These are phyloP conservation scores for Piloderma croceum DNA, from an alignment of 768 basidiomycete species.

Conservation along the genomic window DNA sequence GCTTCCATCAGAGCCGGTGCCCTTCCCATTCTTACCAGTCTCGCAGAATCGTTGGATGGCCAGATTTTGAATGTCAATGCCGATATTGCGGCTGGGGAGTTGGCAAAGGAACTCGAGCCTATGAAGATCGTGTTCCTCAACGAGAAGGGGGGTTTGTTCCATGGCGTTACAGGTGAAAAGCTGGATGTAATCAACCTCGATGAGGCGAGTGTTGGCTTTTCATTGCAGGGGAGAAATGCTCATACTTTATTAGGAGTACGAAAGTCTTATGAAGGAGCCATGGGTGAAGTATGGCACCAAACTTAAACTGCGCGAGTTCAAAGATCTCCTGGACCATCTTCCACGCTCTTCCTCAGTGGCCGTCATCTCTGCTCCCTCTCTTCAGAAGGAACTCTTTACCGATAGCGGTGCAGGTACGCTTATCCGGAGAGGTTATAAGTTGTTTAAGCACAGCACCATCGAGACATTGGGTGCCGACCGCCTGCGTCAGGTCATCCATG, in stretches of 20 bases:
- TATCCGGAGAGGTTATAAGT: slow-evolving; percentile 96
- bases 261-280: slow-evolving; percentile 91
- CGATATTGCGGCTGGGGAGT: slow-evolving; percentile 95
- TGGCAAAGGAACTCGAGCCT: slow-evolving; percentile 96
- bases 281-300: slow-evolving; percentile 99
- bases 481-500: slow-evolving; percentile 90
- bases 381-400: slow-evolving; percentile 98
- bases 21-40: slow-evolving; percentile 89
- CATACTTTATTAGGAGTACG: slow-evolving; percentile 70
- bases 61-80: slow-evolving; percentile 99
- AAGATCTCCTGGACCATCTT: slow-evolving; percentile 95
- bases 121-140: slow-evolving; percentile 98
- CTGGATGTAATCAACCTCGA: slow-evolving; percentile 95
- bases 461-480: slow-evolving; percentile 88
- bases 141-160: slow-evolving; percentile 97
- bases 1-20: slow-evolving; percentile 95
- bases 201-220: slow-evolving; percentile 50
- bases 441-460: slow-evolving; percentile 82
- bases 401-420: slow-evolving; percentile 97
- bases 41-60: slow-evolving; percentile 94
- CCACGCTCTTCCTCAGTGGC: slow-evolving; percentile 98
- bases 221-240: not conserved
- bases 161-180: slow-evolving; percentile 96
- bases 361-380: slow-evolving; percentile 86
- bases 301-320: slow-evolving; percentile 98